Percentiles rank a stretch among this genome's conserved stretches.
Evolutionary conservation across 345 rosid genomes (phyloP).

Genomic region (Linum tenue): DNA sequence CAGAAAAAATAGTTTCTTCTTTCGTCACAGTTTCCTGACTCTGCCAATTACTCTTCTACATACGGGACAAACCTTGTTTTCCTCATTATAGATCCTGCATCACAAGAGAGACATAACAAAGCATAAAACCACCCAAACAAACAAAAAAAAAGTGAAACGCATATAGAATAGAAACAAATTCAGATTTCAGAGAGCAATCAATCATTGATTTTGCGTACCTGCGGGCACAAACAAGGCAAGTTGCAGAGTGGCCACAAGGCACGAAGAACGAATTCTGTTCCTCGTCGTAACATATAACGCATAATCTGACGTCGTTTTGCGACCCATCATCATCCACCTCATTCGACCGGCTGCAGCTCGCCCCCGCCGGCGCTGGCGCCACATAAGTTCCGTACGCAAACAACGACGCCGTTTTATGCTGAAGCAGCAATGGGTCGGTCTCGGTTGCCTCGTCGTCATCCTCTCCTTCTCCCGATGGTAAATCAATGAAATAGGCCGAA

Average conservation of each 20-base stretch:
- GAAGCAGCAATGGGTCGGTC: neutral
- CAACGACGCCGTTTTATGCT: neutral
- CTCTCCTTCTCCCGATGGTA: neutral
- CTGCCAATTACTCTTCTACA: slow-evolving; percentile 18
- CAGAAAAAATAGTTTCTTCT: no score
- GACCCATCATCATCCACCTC: slow-evolving; percentile 7
- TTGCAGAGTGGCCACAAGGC: slow-evolving; percentile 25
- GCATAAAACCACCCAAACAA: no score
- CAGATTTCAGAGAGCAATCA: no score
- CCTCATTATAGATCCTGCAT: slow-evolving; percentile 19
- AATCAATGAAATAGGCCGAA: neutral
- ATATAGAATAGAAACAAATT: no score
- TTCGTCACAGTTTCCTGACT: slow-evolving; percentile 10
- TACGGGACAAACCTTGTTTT: slow-evolving; percentile 18
- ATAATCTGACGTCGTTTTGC: slow-evolving; percentile 1
- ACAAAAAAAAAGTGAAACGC: no score
- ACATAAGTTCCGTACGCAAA: slow-evolving; percentile 7
- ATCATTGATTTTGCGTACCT: slow-evolving; percentile 2
- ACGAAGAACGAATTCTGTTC: slow-evolving; percentile 19
- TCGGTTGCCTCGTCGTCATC: slow-evolving; percentile 1
- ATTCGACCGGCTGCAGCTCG: neutral
- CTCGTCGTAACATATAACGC: slow-evolving; percentile 19
- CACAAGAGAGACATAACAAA: neutral
- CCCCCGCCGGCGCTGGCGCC: neutral
- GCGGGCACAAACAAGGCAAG: slow-evolving; percentile 16